These are phyloP conservation scores for Petasospora fabianii DNA, from an alignment of 1,139 yeast species.

Conservation along the genomic window DNA sequence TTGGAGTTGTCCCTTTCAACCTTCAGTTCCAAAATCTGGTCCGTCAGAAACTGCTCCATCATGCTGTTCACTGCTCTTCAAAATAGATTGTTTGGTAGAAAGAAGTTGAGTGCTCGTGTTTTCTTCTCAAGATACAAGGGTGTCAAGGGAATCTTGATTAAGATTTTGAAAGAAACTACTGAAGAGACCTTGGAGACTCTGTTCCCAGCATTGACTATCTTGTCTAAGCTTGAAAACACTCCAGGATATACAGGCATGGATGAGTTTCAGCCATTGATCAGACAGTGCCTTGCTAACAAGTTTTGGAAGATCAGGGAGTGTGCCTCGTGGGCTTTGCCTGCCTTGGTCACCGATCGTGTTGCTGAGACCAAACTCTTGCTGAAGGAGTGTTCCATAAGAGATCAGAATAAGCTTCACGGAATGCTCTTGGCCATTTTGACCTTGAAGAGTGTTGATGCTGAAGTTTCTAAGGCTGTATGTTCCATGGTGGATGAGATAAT, in stretches of 20 bases:
- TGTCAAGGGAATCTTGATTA: conserved; percentile 45
- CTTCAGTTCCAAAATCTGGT: conserved; percentile 72
- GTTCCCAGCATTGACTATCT: conserved; percentile 70
- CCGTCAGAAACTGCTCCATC: conserved; percentile 85
- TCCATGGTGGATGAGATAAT: conserved; percentile 25
- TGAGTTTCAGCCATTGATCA: conserved; percentile 46
- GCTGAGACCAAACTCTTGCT: conserved; percentile 25
- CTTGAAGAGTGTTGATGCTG: conserved; percentile 17
- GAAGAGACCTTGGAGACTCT: conserved; percentile 47
- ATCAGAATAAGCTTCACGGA: conserved; percentile 58
- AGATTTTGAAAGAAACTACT: conserved; percentile 41
- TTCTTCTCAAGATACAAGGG: conserved; percentile 65
- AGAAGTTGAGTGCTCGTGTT: conserved; percentile 52
- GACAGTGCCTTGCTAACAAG: conserved; percentile 44
- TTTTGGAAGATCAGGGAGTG: conserved; percentile 85
- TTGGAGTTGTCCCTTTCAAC: conserved; percentile 56
- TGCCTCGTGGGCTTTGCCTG: conserved; percentile 68
- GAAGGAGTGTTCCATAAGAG: conserved; percentile 13
- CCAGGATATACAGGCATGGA: conserved; percentile 49
- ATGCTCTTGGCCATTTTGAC: conserved; percentile 44
- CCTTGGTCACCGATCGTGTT: conserved; percentile 38
- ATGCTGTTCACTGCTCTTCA: conserved; percentile 88
- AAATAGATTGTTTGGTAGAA: conserved; percentile 71
- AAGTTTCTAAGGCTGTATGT: conserved; percentile 20
- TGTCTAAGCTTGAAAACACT: conserved; percentile 63